These are phyloP conservation scores for Aspergillus sp. DNA, from an alignment of 2,329 filamentous ascomycete species.

Conservation along the genomic window DNA sequence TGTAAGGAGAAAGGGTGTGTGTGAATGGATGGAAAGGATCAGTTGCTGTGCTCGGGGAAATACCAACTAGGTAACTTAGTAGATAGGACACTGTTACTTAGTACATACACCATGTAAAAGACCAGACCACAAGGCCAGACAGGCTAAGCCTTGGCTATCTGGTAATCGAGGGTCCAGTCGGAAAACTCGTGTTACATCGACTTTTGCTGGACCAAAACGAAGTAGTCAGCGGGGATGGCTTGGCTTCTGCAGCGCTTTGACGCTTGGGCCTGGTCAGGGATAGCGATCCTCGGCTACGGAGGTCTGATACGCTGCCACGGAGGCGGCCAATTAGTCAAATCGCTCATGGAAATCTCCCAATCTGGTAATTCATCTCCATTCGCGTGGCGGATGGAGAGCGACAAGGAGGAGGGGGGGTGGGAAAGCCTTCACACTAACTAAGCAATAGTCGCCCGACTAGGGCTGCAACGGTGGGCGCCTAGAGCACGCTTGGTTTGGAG, in stretches of 20 bases:
- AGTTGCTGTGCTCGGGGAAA: not conserved
- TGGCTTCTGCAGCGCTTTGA: conserved; percentile 29
- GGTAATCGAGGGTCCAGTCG: conserved; percentile 17
- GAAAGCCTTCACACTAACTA: not conserved
- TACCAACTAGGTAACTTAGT: too few relatives aligned
- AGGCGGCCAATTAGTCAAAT: conserved; percentile 1
- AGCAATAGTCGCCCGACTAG: conserved; percentile 7
- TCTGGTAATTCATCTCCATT: not conserved
- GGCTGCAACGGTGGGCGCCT: conserved; percentile 10
- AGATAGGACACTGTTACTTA: too few relatives aligned
- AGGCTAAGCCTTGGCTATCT: conserved; percentile 26
- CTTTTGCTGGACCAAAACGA: conserved; percentile 1
- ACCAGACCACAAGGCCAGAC: not conserved
- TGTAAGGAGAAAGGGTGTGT: too few relatives aligned
- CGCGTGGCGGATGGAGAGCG: not conserved
- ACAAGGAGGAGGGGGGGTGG: not conserved
- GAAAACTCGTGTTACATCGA: conserved; percentile 16
- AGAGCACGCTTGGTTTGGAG: conserved; percentile 6
- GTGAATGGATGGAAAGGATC: too few relatives aligned
- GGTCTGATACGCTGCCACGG: not conserved
- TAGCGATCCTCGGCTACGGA: conserved; percentile 14
- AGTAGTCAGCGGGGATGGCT: conserved; percentile 20
- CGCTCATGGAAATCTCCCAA: not conserved
- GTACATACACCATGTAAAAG: not conserved
- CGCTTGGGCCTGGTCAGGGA: conserved; percentile 15